Conservation (phyloP, 2,329 filamentous ascomycete genomes). For the Pseudocercospora crystallina region DNA sequence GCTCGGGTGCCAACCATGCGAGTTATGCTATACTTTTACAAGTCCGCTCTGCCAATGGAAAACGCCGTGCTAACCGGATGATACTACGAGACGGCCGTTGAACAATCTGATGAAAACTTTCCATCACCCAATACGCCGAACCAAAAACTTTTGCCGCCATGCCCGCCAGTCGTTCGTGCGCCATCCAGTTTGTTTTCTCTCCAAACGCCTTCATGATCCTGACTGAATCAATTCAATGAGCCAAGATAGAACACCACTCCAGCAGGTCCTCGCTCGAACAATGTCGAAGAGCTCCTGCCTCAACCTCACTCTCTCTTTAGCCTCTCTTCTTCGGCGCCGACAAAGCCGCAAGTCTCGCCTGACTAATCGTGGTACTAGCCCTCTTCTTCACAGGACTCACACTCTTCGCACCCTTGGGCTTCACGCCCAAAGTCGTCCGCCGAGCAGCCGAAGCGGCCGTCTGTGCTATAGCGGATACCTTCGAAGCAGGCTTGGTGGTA, state of each 20-base stretch:
- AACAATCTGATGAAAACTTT: too few relatives aligned
- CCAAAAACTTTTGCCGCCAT: too few relatives aligned
- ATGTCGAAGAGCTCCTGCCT: background rate
- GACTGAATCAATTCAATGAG: background rate
- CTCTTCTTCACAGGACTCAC: slow-evolving; percentile 23
- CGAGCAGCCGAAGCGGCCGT: slow-evolving; percentile 21
- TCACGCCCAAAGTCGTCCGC: slow-evolving; percentile 34
- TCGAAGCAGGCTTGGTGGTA: slow-evolving; percentile 6
- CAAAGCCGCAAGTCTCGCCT: slow-evolving; percentile 33
- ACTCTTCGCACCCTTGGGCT: slow-evolving; percentile 32
- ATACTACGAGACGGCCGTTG: too few relatives aligned
- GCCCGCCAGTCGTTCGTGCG: too few relatives aligned
- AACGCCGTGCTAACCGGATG: too few relatives aligned
- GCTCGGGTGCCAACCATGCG: too few relatives aligned
- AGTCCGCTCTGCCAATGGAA: too few relatives aligned
- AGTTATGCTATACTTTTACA: too few relatives aligned
- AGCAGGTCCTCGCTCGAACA: background rate
- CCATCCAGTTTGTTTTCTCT: too few relatives aligned
- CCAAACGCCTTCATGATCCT: too few relatives aligned
- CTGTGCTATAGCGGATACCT: slow-evolving; percentile 5
- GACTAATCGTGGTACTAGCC: slow-evolving; percentile 30
- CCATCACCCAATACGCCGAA: too few relatives aligned
- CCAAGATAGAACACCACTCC: background rate
- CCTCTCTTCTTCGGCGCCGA: slow-evolving; percentile 32
- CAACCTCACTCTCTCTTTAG: slow-evolving; percentile 1